Conservation (phyloP, 1,139 yeast genomes). For the Taphrina pruni region DNA sequence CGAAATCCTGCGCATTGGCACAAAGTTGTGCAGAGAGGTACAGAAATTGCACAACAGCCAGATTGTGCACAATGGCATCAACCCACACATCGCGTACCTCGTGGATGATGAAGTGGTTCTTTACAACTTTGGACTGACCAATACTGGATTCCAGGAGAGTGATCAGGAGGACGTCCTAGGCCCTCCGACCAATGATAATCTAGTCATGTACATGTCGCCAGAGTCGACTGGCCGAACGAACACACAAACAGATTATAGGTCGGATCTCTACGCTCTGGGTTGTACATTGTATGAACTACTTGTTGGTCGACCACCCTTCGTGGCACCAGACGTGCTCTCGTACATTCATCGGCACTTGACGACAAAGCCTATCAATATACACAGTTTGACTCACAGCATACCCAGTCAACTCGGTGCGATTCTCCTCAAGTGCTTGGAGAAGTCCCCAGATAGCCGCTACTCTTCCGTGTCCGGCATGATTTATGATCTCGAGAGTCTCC, state of each 20-base stretch:
- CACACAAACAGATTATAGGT: constrained; percentile 17
- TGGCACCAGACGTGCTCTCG: constrained; percentile 14
- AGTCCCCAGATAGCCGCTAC: constrained; percentile 26
- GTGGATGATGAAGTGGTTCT: constrained; percentile 12
- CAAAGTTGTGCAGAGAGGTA: constrained; percentile 6
- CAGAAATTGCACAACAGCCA: constrained; percentile 19
- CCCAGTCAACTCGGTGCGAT: constrained; percentile 18
- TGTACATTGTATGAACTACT: constrained; percentile 14
- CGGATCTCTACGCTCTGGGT: constrained; percentile 30
- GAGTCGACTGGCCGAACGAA: constrained; percentile 28
- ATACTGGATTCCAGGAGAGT: not conserved
- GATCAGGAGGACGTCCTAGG: not conserved
- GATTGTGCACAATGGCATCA: constrained; percentile 23
- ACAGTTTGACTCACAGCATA: constrained; percentile 5
- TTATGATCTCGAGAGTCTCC: constrained; percentile 13
- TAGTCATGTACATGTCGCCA: constrained; percentile 28
- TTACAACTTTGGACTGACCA: not conserved
- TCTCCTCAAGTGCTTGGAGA: constrained; percentile 14
- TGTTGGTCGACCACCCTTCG: constrained; percentile 26
- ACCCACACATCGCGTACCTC: constrained; percentile 1
- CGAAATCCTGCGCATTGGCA: not conserved
- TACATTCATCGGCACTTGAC: constrained; percentile 28
- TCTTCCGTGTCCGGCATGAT: constrained; percentile 15
- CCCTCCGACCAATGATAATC: not conserved
- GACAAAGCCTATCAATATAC: not conserved